A percentile compares a stretch with the other conserved stretches of the same genome.
Evolutionary conservation across 176 grass and related monocot species (phyloP).

Genomic region (Phoenix dactylifera): DNA sequence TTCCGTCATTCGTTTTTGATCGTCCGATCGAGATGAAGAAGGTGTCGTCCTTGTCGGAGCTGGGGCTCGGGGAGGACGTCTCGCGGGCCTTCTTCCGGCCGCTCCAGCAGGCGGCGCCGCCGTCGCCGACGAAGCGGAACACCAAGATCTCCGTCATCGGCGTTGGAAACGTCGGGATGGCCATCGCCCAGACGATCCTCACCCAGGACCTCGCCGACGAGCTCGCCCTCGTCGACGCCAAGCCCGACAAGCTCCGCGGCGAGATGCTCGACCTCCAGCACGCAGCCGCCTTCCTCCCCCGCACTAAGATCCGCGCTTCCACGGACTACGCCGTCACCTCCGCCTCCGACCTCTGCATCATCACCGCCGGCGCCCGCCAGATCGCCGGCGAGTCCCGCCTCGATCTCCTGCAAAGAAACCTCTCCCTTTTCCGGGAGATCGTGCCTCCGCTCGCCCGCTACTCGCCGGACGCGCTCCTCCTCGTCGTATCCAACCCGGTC

Average conservation of each 20-base stretch:
- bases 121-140: conserved; percentile 18
- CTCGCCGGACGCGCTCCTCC: conserved; percentile 46
- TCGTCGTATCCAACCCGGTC: conserved; percentile 69
- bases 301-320: conserved; percentile 41
- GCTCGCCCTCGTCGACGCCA: conserved; percentile 78
- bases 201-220: conserved; percentile 72
- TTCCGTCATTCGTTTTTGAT: background rate
- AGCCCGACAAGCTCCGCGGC: conserved; percentile 65
- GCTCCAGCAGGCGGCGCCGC: conserved; percentile 6
- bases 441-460: conserved; percentile 36
- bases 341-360: conserved; percentile 50
- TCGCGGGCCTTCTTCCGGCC: conserved; percentile 38
- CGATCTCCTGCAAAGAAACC: conserved; percentile 47
- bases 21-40: conserved; percentile 35
- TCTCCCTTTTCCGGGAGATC: conserved; percentile 47
- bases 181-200: conserved; percentile 93
- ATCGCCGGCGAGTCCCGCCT: conserved; percentile 50
- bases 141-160: conserved; percentile 73
- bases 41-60: conserved; percentile 43
- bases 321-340: conserved; percentile 37
- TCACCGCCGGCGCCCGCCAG: conserved; percentile 59
- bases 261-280: conserved; percentile 99
- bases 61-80: conserved; percentile 44
- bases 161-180: conserved; percentile 90
- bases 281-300: conserved; percentile 86